A percentile compares a stretch with the other conserved stretches of the same genome.
phyloP scores from a whole-genome alignment of 2,329 filamentous ascomycete genomes.

The Emergomyces africanus region DNA sequence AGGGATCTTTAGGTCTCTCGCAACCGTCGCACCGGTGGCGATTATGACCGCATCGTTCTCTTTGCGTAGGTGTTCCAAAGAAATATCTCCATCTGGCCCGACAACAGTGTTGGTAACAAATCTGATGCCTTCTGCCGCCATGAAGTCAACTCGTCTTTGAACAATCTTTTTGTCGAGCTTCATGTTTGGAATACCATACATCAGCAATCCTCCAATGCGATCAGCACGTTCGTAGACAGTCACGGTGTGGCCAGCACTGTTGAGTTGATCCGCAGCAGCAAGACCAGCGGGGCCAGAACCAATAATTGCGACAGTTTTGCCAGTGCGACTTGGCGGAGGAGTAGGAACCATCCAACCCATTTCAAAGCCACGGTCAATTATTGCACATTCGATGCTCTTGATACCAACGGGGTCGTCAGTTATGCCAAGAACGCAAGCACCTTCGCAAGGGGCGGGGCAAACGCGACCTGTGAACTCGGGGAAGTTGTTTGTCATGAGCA shows the following conservation, averaged over 20 bases:
- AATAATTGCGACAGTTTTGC: slow-evolving; percentile 79
- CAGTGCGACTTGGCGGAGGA: slow-evolving; percentile 65
- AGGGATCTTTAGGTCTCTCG: slow-evolving; percentile 82
- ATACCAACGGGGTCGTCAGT: slow-evolving; percentile 96
- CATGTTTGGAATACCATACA: slow-evolving; percentile 99
- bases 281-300: slow-evolving; percentile 88
- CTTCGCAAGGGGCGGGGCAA: slow-evolving; percentile 91
- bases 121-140: slow-evolving; percentile 74
- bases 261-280: slow-evolving; percentile 83
- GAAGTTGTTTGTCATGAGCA: slow-evolving; percentile 97
- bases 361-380: slow-evolving; percentile 94
- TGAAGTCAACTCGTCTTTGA: slow-evolving; percentile 88
- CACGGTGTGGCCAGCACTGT: slow-evolving; percentile 77
- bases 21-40: slow-evolving; percentile 84
- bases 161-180: slow-evolving; percentile 98
- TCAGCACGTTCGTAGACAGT: slow-evolving; percentile 91
- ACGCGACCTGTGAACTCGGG: slow-evolving; percentile 96
- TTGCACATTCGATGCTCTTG: slow-evolving; percentile 96
- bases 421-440: slow-evolving; percentile 89
- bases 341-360: slow-evolving; percentile 94
- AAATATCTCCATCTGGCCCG: slow-evolving; percentile 58
- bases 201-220: slow-evolving; percentile 78
- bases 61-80: slow-evolving; percentile 58
- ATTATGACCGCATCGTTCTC: slow-evolving; percentile 76
- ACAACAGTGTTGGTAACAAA: slow-evolving; percentile 70